Conservation (phyloP, 495 filamentous ascomycete genomes). For the Penicillium egyptiacum region DNA sequence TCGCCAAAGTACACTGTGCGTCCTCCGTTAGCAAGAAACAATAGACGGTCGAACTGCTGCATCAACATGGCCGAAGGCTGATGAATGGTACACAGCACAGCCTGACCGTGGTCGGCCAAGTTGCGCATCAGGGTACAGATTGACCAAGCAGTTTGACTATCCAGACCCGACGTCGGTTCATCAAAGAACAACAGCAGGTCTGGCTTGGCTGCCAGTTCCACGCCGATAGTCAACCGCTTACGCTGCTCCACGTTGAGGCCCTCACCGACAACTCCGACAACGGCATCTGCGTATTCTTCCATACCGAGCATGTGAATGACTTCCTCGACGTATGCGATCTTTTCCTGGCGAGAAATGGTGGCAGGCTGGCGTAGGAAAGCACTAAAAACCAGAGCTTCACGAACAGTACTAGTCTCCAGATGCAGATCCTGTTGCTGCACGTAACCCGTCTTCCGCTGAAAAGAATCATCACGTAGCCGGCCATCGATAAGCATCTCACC, state of each 20-base stretch:
- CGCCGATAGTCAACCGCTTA: slow-evolving; percentile 83
- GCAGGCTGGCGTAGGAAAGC: slow-evolving; percentile 82
- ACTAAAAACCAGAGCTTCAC: slow-evolving; percentile 78
- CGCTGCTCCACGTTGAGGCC: slow-evolving; percentile 90
- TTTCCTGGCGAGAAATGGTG: slow-evolving; percentile 65
- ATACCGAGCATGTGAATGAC: slow-evolving; percentile 89
- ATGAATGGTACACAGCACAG: slow-evolving; percentile 90
- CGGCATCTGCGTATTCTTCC: slow-evolving; percentile 81
- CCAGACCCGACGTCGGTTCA: slow-evolving; percentile 82
- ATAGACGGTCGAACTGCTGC: slow-evolving; percentile 82
- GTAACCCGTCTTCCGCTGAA: slow-evolving; percentile 90
- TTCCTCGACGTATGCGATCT: slow-evolving; percentile 83
- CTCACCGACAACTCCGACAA: slow-evolving; percentile 84
- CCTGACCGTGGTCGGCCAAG: slow-evolving; percentile 78
- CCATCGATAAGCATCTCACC: slow-evolving; percentile 88
- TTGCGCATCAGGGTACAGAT: slow-evolving; percentile 78
- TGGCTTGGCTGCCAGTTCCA: slow-evolving; percentile 84
- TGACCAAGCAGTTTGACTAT: slow-evolving; percentile 84
- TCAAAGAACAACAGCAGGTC: slow-evolving; percentile 84
- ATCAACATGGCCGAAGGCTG: slow-evolving; percentile 90
- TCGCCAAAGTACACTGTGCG: slow-evolving; percentile 83
- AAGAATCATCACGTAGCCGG: slow-evolving; percentile 67
- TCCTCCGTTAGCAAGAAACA: slow-evolving; percentile 78
- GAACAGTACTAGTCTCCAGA: slow-evolving; percentile 77
- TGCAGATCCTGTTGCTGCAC: slow-evolving; percentile 94